Evolutionary conservation across 2,329 filamentous ascomycete species (phyloP).

Genomic region (Sarocladiaceae sp.): DNA sequence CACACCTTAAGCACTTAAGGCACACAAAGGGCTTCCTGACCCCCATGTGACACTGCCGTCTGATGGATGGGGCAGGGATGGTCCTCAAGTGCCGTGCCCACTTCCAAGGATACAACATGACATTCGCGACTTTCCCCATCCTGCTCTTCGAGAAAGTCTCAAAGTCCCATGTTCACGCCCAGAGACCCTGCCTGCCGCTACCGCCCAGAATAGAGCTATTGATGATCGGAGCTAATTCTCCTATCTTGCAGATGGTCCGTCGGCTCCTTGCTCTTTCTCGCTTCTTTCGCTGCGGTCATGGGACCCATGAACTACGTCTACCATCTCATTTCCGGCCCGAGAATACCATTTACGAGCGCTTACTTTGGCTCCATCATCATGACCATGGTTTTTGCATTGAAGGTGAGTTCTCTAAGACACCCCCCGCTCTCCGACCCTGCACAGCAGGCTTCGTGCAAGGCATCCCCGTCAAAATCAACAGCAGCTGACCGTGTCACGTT

Average conservation of each 20-base stretch:
- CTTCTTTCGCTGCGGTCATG: conserved; percentile 93
- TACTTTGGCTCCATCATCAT: conserved; percentile 92
- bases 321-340: conserved; percentile 78
- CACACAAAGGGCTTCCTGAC: not conserved
- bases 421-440: too few relatives aligned
- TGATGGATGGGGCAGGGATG: conserved; percentile 6
- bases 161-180: conserved; percentile 12
- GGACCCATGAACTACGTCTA: conserved; percentile 77
- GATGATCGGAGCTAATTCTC: conserved; percentile 20
- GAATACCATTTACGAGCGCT: conserved; percentile 86
- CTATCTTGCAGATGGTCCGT: conserved; percentile 75
- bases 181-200: conserved; percentile 14
- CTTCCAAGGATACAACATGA: conserved; percentile 4
- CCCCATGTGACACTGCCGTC: conserved; percentile 9
- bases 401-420: conserved; percentile 51
- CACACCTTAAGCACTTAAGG: not conserved
- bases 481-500: conserved; percentile 9
- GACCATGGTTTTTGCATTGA: conserved; percentile 88
- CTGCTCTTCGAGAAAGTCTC: not conserved
- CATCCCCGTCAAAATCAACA: conserved; percentile 10
- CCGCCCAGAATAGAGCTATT: not conserved
- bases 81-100: conserved; percentile 12
- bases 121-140: conserved; percentile 9
- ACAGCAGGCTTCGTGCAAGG: not conserved
- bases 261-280: conserved; percentile 83